These are phyloP conservation scores for Aspergillus quadrilineatus DNA, from an alignment of 2,329 filamentous ascomycete genomes.

Conservation along the genomic window DNA sequence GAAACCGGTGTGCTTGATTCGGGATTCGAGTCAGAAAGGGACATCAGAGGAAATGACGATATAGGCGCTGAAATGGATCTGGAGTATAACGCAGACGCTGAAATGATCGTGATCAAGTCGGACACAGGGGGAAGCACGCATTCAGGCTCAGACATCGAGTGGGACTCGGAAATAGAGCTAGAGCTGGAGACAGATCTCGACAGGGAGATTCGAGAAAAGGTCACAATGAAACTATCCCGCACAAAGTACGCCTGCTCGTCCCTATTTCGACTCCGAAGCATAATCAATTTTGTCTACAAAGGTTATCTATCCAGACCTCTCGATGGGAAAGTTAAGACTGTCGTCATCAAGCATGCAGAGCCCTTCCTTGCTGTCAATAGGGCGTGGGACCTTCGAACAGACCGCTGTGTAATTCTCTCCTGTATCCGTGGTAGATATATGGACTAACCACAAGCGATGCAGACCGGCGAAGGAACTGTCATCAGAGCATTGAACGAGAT, in stretches of 20 bases:
- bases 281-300: background rate
- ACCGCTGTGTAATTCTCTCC: background rate
- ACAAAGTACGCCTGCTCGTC: background rate
- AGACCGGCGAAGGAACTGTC: background rate
- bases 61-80: too few relatives aligned
- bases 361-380: background rate
- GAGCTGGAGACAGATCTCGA: background rate
- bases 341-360: background rate
- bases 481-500: background rate
- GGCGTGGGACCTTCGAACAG: background rate
- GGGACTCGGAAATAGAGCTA: background rate
- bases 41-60: too few relatives aligned
- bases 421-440: background rate
- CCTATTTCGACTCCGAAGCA: background rate
- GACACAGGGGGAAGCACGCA: too few relatives aligned
- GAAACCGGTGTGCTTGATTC: too few relatives aligned
- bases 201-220: conserved; percentile 27
- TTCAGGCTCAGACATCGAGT: background rate
- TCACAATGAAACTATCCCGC: background rate
- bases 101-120: too few relatives aligned
- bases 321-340: background rate
- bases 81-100: too few relatives aligned
- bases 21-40: too few relatives aligned
- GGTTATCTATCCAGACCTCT: background rate
- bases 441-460: background rate